These are phyloP conservation scores for Lachnellula willkommii DNA, from an alignment of 2,329 filamentous ascomycete genomes.

Conservation along the genomic window DNA sequence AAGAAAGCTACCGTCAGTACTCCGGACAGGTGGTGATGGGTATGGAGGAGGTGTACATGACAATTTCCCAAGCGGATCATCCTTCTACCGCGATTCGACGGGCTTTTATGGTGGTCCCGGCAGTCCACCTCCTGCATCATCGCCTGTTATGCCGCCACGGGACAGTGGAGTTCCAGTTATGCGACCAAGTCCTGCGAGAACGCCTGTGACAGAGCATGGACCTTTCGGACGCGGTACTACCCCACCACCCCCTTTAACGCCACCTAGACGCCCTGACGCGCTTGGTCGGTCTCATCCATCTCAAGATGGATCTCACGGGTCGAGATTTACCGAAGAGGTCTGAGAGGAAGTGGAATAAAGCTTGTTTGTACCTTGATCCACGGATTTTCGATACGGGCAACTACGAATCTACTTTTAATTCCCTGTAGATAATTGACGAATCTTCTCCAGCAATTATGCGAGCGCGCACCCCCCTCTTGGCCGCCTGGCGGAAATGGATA, in stretches of 20 bases:
- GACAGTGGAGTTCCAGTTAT: conserved; percentile 57
- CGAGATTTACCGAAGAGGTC: conserved; percentile 43
- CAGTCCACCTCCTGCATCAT: conserved; percentile 8
- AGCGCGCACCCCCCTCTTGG: conserved; percentile 11
- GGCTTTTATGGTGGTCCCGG: conserved; percentile 35
- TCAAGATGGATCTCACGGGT: conserved; percentile 41
- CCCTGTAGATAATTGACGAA: conserved; percentile 22
- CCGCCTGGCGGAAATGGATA: conserved; percentile 7
- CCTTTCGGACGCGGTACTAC: conserved; percentile 35
- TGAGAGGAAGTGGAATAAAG: conserved; percentile 25
- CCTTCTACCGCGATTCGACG: conserved; percentile 50
- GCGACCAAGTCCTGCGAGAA: conserved; percentile 60
- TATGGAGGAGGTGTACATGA: conserved; percentile 44
- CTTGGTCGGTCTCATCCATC: conserved; percentile 40
- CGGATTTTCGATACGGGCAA: conserved; percentile 15
- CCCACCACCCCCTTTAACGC: conserved; percentile 21
- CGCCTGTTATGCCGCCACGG: conserved; percentile 32
- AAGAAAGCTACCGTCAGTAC: conserved; percentile 57
- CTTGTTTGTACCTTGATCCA: conserved; percentile 13
- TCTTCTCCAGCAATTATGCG: conserved; percentile 6
- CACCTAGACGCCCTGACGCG: conserved; percentile 25
- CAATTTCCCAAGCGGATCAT: conserved; percentile 43
- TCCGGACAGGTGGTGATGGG: conserved; percentile 58
- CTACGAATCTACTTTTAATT: conserved; percentile 22
- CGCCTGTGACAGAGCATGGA: conserved; percentile 52